Base-by-base conservation (phyloP, 176 grass and related monocot genomes). In the Bonia amplexicaulis region DNA sequence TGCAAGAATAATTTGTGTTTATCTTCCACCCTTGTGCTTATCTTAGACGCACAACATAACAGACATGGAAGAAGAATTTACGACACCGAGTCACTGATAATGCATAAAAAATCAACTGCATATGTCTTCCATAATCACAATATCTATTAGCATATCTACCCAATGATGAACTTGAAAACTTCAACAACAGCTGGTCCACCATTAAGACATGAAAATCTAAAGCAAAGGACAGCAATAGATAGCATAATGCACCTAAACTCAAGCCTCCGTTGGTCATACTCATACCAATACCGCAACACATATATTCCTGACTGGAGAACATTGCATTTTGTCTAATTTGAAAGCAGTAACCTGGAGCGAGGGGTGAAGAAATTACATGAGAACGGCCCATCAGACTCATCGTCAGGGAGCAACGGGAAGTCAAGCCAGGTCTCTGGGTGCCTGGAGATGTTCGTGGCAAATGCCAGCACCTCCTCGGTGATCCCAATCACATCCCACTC, bases 381-480 rank as follows among this genome's bases (percentile, higher is more conserved):
- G 88, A 91, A 88, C 33, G 79, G 87, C 31, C 96, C 92, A 66
- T 92, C 93, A 5, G 86, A 83, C 49, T 96, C 96, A 29, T 94
- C 93, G 3, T 99, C 91, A 76, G 86, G 90, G 19, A 99, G 79
- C 73, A 99, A 76, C 6, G 96, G 96, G 84, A 99, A 99, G 86
- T 96, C 96, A 0, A 96, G 86, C 96, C 93, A 99, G 17, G 96
- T 96, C 84, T 99, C 93, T 8, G 91, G 91, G 82, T 96, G 93
- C 91, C 89, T 94, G 26, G 93, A 89, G 27, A 96, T 99, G 73
- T 96, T 99, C 57, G 78, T 85, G 13, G 90, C 93, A 12, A 99
- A 99, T n/a, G 91, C 65, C 49, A 99, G 83, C 42, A 96, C 96
- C 80, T 96, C 96, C 31, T 92, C 91, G 4, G 96, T 96, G 57